Evolutionary conservation across 1,139 yeast species (phyloP).

Genomic region (Torulaspora globosa): DNA sequence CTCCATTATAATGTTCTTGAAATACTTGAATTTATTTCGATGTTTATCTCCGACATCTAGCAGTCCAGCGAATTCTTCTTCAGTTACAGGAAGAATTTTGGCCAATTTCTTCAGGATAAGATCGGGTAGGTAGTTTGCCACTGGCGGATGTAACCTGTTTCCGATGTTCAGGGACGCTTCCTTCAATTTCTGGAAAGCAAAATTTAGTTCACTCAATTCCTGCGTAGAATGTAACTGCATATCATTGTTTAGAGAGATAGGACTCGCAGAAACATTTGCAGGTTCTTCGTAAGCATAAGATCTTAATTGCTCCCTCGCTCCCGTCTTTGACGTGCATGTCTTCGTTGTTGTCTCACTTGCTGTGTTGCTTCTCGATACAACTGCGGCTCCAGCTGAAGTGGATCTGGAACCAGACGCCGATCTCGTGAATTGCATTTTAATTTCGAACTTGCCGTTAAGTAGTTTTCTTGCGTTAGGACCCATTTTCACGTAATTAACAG

Average conservation of each 20-base stretch:
- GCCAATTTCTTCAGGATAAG: conserved; percentile 54
- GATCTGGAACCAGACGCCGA: conserved; percentile 23
- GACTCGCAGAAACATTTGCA: conserved; percentile 7
- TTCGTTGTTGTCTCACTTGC: conserved; percentile 1
- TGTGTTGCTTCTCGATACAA: conserved; percentile 2
- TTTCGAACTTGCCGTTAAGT: conserved; percentile 43
- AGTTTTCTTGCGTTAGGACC: conserved; percentile 54
- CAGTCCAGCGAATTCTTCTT: conserved; percentile 47
- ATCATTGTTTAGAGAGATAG: conserved; percentile 22
- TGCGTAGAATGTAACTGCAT: conserved; percentile 30
- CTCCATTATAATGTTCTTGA: conserved; percentile 44
- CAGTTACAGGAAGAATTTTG: conserved; percentile 49
- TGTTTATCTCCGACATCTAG: conserved; percentile 44
- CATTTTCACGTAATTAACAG: conserved; percentile 63
- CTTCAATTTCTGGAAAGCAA: conserved; percentile 42
- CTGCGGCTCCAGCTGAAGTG: conserved; percentile 15
- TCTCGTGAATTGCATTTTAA: conserved; percentile 45
- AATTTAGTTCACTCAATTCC: conserved; percentile 29
- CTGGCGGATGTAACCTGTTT: conserved; percentile 38
- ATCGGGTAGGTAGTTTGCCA: conserved; percentile 46
- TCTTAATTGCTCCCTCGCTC: conserved; percentile 3
- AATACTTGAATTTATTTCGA: conserved; percentile 44
- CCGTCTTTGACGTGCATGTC: conserved; percentile 1
- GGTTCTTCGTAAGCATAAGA: conserved; percentile 7
- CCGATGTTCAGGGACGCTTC: conserved; percentile 46